Evolutionary conservation across 305 asterid genomes (phyloP), one percentile per base, ranked within the genome.

Genomic region (Fraxinus angustifolia): DNA sequence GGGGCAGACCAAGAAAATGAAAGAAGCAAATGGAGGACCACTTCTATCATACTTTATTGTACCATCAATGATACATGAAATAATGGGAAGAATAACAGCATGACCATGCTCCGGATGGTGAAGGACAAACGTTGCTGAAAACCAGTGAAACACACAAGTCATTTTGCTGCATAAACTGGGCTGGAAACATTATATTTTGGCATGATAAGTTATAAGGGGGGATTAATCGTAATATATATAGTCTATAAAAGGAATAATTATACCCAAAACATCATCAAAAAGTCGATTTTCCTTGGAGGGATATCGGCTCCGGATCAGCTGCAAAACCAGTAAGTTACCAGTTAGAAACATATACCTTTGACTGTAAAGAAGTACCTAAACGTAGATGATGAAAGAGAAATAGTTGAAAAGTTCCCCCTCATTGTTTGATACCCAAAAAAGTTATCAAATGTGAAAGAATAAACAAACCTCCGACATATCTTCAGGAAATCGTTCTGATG

Each of bases 81-180:
- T 96, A 81, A 96, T 93, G 34, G 99, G 99, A 83, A 91, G 99
- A 86, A 96, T 91, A 82, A 96, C 98, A 84, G 97, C 84, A 85
- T 93, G 97, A 50, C 99, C 99, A 89, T 96, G 98, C 89, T 96
- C 99, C 11, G 99, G 99, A 88, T 96, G 99, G 86, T 96, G 98
- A 88, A 96, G 99, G 85, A 96, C 94, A 56, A 96, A 96, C 21
- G 94, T 94, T 79, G 99, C 98, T 96, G 98, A 84, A 90, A 88
- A 86, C 21, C 42, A 70, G 68, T 35, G 80, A 83, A 84, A 82
- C 73, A 72, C 53, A 82, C 35, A 76, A 81, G 82, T 79, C 81
- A 88, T 31, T 60, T 50, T 71, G 38, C 85, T 62, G 78, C 21
- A 34, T 19, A 78, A 86, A 78, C 85, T 73, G 84, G 80, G 78